phyloP scores from a whole-genome alignment of 2,329 filamentous ascomycete species.

The Fusarium sp. region DNA sequence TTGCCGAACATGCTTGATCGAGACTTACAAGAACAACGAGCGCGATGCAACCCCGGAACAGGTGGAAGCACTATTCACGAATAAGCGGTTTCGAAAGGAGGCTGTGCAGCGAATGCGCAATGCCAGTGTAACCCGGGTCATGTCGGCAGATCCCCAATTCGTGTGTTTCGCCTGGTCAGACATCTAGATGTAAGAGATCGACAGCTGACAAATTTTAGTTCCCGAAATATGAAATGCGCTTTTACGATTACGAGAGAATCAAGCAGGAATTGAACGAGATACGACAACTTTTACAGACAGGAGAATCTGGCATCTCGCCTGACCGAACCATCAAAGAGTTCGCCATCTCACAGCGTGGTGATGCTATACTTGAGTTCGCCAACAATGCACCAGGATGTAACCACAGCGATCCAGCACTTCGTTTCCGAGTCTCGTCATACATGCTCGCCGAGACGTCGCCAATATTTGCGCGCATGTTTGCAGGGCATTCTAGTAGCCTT shows the following conservation, averaged over 20 bases:
- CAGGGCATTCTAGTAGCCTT: conserved; percentile 47
- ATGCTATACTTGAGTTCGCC: conserved; percentile 65
- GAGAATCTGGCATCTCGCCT: conserved; percentile 57
- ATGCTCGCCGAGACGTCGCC: conserved; percentile 65
- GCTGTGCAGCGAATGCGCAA: conserved; percentile 62
- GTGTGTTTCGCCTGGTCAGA: conserved; percentile 42
- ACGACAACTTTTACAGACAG: conserved; percentile 55
- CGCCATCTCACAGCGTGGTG: conserved; percentile 59
- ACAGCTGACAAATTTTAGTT: conserved; percentile 48
- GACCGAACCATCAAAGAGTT: conserved; percentile 57
- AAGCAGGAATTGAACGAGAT: conserved; percentile 57
- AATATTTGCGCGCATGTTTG: conserved; percentile 64
- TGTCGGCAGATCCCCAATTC: conserved; percentile 60
- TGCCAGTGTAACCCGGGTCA: conserved; percentile 57
- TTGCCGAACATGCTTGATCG: conserved; percentile 56
- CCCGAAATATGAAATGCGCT: conserved; percentile 61
- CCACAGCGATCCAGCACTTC: conserved; percentile 55
- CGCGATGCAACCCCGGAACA: conserved; percentile 58
- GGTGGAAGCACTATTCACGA: conserved; percentile 58
- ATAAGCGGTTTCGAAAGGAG: conserved; percentile 57
- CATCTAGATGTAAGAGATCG: background rate
- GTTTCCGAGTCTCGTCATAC: conserved; percentile 65
- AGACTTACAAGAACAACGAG: conserved; percentile 61
- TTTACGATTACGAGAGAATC: conserved; percentile 60
- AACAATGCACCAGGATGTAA: conserved; percentile 54